A percentile compares a stretch with the other conserved stretches of the same genome.
These are phyloP conservation scores for Cephalotrichum gorgonifer DNA, from an alignment of 2,329 filamentous ascomycete species.

Conservation along the genomic window DNA sequence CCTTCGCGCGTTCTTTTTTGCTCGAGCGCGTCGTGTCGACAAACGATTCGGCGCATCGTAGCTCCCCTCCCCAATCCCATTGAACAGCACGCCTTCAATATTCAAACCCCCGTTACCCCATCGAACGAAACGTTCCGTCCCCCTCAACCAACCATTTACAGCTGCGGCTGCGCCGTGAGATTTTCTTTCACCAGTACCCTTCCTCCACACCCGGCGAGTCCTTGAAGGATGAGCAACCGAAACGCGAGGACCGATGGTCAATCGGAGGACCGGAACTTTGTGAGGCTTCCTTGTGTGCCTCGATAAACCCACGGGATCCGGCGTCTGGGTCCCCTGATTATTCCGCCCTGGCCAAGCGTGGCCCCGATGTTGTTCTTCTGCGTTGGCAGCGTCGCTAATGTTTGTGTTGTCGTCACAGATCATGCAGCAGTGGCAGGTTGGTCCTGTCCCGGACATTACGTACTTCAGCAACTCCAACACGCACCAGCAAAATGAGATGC, in stretches of 20 bases:
- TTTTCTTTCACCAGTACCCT: no score
- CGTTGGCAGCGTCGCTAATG: conserved; percentile 5
- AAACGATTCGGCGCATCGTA: not conserved
- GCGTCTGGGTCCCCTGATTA: not conserved
- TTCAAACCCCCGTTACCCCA: no score
- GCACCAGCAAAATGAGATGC: conserved; percentile 42
- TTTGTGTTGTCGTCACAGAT: conserved; percentile 25
- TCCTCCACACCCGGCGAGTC: not conserved
- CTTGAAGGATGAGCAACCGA: not conserved
- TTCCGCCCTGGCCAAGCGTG: not conserved
- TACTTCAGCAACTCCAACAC: conserved; percentile 40
- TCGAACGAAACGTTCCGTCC: no score
- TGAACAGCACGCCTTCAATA: not conserved
- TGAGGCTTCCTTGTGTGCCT: not conserved
- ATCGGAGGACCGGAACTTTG: not conserved
- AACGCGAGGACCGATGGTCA: not conserved
- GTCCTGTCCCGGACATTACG: conserved; percentile 49
- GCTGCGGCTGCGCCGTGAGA: no score
- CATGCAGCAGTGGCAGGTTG: conserved; percentile 54
- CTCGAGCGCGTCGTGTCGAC: not conserved
- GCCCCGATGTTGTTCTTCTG: not conserved
- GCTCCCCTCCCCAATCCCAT: not conserved
- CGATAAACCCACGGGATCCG: not conserved
- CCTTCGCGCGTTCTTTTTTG: not conserved
- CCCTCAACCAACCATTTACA: no score